These are phyloP conservation scores for Cercospora nicotianae DNA, from an alignment of 2,329 filamentous ascomycete species.

Conservation along the genomic window DNA sequence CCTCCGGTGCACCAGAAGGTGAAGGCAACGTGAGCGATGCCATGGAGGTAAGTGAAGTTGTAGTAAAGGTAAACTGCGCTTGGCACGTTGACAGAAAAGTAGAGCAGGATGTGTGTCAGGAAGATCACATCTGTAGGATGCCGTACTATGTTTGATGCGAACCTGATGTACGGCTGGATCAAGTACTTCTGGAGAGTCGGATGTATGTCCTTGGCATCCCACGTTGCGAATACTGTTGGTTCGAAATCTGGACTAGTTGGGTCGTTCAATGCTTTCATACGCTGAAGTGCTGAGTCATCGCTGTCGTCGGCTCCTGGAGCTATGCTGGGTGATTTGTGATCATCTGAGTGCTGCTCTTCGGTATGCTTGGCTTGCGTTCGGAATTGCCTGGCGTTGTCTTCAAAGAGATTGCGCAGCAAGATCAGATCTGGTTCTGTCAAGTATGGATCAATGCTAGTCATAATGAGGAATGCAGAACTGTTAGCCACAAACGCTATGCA, in stretches of 20 bases:
- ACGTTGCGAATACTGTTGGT: conserved; percentile 56
- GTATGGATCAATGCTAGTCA: conserved; percentile 32
- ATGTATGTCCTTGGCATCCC: conserved; percentile 52
- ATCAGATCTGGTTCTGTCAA: conserved; percentile 44
- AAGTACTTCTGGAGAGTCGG: conserved; percentile 50
- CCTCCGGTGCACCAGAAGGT: conserved; percentile 68
- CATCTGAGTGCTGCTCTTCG: background rate
- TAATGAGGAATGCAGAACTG: background rate
- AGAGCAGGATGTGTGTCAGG: conserved; percentile 72
- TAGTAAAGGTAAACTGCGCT: conserved; percentile 66
- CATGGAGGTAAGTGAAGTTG: conserved; percentile 68
- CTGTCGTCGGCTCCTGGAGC: background rate
- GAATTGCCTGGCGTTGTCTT: conserved; percentile 30
- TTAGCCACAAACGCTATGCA: background rate
- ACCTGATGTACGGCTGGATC: conserved; percentile 60
- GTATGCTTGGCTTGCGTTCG: background rate
- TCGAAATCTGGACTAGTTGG: conserved; percentile 51
- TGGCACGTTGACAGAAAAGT: conserved; percentile 67
- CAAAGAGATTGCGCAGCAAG: conserved; percentile 43
- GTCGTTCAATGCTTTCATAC: conserved; percentile 54
- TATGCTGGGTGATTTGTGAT: background rate
- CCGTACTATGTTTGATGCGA: conserved; percentile 60
- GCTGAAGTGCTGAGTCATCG: conserved; percentile 42
- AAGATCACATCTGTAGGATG: conserved; percentile 73
- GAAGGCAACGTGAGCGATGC: conserved; percentile 63